phyloP scores from a whole-genome alignment of 176 grass and related monocot species.

The Pontederia crassipes region DNA sequence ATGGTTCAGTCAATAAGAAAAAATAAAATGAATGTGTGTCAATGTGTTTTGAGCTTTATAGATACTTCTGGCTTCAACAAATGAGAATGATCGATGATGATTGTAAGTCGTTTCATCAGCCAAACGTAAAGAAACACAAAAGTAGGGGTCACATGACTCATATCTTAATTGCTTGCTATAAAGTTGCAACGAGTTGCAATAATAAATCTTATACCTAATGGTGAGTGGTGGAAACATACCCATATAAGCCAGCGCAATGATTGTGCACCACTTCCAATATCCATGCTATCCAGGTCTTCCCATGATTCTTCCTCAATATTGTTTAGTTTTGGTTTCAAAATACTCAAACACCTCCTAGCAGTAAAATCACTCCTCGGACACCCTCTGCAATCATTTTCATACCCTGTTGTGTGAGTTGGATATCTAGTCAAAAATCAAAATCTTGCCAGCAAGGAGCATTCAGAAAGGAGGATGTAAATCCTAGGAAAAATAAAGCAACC shows the following conservation, averaged over 20 bases:
- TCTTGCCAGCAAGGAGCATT: background rate
- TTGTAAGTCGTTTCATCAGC: no score
- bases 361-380: slow-evolving; percentile 70
- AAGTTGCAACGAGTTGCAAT: background rate
- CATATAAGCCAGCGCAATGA: slow-evolving; percentile 84
- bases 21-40: no score
- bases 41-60: no score
- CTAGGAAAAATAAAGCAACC: no score
- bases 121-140: background rate
- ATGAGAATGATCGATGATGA: no score
- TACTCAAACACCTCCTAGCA: slow-evolving; percentile 50
- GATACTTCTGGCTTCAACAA: no score
- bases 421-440: slow-evolving; percentile 22
- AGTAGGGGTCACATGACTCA: no score
- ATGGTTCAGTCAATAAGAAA: no score
- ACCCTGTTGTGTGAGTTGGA: slow-evolving; percentile 18
- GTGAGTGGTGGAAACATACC: slow-evolving; percentile 23
- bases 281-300: slow-evolving; percentile 73
- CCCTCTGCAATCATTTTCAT: slow-evolving; percentile 68
- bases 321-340: slow-evolving; percentile 86
- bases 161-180: background rate
- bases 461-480: background rate
- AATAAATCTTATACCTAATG: background rate
- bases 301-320: slow-evolving; percentile 80
- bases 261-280: slow-evolving; percentile 53